Conservation (phyloP, 1,139 yeast genomes). For the Meyerozyma guilliermondii region DNA sequence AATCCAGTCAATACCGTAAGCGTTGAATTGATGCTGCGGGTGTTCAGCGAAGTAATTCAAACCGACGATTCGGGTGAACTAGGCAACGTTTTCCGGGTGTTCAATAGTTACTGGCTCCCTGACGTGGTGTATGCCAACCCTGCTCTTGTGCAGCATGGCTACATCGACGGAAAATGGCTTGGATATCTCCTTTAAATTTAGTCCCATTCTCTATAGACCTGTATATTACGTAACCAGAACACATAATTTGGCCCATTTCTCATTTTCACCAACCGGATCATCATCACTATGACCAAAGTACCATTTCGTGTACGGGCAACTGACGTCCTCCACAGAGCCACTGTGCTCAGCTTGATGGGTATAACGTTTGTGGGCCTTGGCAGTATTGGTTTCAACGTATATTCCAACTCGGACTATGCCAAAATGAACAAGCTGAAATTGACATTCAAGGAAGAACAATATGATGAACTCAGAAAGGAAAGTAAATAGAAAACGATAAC, state of each 20-base stretch:
- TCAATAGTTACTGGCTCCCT: conserved; percentile 40
- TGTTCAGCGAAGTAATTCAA: conserved; percentile 26
- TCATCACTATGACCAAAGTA: conserved; percentile 27
- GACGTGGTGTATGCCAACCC: conserved; percentile 41
- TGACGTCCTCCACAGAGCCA: conserved; percentile 22
- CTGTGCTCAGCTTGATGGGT: conserved; percentile 22
- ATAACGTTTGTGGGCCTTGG: conserved; percentile 36
- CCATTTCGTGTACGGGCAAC: conserved; percentile 40
- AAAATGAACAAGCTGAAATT: conserved; percentile 39
- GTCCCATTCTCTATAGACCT: not conserved
- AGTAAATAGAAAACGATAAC: conserved; percentile 6
- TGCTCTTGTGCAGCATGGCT: conserved; percentile 30
- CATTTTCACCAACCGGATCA: not conserved
- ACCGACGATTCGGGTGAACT: conserved; percentile 19
- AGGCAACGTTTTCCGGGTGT: conserved; percentile 30
- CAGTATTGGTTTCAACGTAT: conserved; percentile 19
- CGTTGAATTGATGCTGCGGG: conserved; percentile 28
- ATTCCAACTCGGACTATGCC: conserved; percentile 35
- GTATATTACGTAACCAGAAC: conserved; percentile 1
- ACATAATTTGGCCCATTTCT: not conserved
- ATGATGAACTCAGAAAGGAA: conserved; percentile 20
- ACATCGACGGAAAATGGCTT: conserved; percentile 35
- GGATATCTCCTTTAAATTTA: conserved; percentile 31
- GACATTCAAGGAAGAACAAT: conserved; percentile 30
- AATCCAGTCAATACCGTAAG: conserved; percentile 25